Evolutionary conservation across 306 rosid species (phyloP), one percentile per base, ranked within the genome.

Genomic region (Medicago ruthenica): DNA sequence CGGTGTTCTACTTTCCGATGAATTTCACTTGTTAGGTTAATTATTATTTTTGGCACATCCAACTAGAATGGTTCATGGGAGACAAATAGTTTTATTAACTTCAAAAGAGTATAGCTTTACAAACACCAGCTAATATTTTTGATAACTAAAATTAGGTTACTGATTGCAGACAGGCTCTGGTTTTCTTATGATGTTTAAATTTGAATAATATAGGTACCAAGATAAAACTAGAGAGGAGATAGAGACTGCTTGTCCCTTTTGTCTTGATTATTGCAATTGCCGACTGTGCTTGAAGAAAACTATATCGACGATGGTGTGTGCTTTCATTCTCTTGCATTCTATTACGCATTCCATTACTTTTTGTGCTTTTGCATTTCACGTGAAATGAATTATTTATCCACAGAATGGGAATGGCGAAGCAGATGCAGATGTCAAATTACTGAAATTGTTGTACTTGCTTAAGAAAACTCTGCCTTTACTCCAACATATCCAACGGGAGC

Each of bases 181-280:
- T 73, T 62, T 82, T 82, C 60, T 74, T 68, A 58, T 79, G 60
- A 67, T 77, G 21, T 67, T 77, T 69, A 54, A 70, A 73, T 73
- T 57, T 66, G 16, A 60, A 72, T 78, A 64, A 71, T 66, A 40
- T 37, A 88, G 90, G 93, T 88, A 88, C 71, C 93, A 88, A 7
- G 79, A 81, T 75, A 86, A 80, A 80, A 74, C 88, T 45, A 84
- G 79, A 70, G 81, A 78, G 78, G 90, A 86, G 68, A 74, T 88
- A 62, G 78, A 83, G 79, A 40, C 7, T 54, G 77, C 86, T 24
- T 88, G 93, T 57, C 93, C 93, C 58, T 84, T 82, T 79, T 88
- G 93, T 67, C 65, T 80, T 50, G 80, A 81, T 62, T 80, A 84
- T 78, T 88, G 93, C 85, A 88, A 86, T 76, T 88, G 93, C 77